Base-by-base conservation (phyloP, 1,284 basidiomycete genomes). In the Ganoderma lingzhi region DNA sequence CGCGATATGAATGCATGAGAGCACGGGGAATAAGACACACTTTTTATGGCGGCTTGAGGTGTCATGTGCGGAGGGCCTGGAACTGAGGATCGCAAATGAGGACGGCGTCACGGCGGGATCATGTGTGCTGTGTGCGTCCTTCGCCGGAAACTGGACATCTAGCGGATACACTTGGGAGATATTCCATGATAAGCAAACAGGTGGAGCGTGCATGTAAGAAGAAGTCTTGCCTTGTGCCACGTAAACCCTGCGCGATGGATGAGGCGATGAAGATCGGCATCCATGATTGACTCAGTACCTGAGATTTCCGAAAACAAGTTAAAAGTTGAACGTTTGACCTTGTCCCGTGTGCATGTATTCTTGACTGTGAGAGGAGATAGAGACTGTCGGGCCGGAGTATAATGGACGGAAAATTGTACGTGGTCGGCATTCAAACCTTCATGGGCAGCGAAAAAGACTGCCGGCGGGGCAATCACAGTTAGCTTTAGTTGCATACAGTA, bases 11-110 rank as follows among this genome's bases (percentile, higher is more conserved):
- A 28, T 30, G 9, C 65, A 51, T 67, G 67, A 48, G 69, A 63
- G 39, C 15, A 37, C 56, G 14, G n/a, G 55, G 55, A n/a, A 67
- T 45, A 61, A 51, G 59, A 55, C 59, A 48, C 48, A 55, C 65
- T 59, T 60, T 63, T 32, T 35, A 37, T 39, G 42, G 66, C 65
- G 61, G 30, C 28, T 45, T 32, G 23, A 8, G 42, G 9, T 58
- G 51, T 63, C 65, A 67, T 67, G 60, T 67, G 65, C n/a, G 44
- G 53, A 35, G 51, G 58, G 10, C 14, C 28, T 35, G 39, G 44
- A 17, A n/a, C 6, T 19, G 58, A 37, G n/a, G 35, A 53, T 56
- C 39, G 30, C 32, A n/a, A n/a, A 59, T 39, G 35, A 59, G 56
- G 35, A 59, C 19, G 35, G 32, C 35, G 56, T 39, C 56, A 39